Percentiles rank a stretch among this genome's conserved stretches.
These are phyloP conservation scores for Tubosaeta sp. DNA, from an alignment of 768 basidiomycete species.

Conservation along the genomic window DNA sequence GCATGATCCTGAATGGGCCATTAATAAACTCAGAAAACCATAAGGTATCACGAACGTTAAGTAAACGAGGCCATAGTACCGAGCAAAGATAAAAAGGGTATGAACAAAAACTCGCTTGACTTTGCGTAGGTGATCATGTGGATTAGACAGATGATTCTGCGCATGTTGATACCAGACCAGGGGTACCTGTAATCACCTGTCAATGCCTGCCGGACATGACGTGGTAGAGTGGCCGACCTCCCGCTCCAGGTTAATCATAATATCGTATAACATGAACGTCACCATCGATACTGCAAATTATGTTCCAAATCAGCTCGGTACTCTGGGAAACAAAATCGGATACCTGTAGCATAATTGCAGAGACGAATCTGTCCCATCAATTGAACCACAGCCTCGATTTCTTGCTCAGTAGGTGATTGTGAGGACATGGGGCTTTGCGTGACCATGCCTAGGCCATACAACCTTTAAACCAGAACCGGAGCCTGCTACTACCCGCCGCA, in stretches of 20 bases:
- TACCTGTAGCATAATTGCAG: slow-evolving; percentile 15
- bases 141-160: neutral
- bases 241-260: slow-evolving; percentile 15
- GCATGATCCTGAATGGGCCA: slow-evolving; percentile 7
- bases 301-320: neutral
- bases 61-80: slow-evolving; percentile 24
- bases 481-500: neutral
- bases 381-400: neutral
- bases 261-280: slow-evolving; percentile 19
- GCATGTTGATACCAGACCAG: slow-evolving; percentile 14
- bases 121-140: neutral
- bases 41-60: slow-evolving; percentile 8
- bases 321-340: neutral
- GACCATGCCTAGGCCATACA: neutral
- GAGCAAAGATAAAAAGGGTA: slow-evolving; percentile 18
- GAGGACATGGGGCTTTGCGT: slow-evolving; percentile 8
- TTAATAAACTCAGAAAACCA: neutral
- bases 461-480: neutral
- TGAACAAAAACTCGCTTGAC: slow-evolving; percentile 9
- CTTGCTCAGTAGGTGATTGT: slow-evolving; percentile 3
- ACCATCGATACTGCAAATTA: slow-evolving; percentile 4
- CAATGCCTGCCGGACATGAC: neutral
- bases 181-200: slow-evolving; percentile 4
- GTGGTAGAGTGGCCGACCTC: slow-evolving; percentile 8
- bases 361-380: slow-evolving; percentile 12